phyloP scores from a whole-genome alignment of 345 rosid genomes.

The Syzygium oleosum region DNA sequence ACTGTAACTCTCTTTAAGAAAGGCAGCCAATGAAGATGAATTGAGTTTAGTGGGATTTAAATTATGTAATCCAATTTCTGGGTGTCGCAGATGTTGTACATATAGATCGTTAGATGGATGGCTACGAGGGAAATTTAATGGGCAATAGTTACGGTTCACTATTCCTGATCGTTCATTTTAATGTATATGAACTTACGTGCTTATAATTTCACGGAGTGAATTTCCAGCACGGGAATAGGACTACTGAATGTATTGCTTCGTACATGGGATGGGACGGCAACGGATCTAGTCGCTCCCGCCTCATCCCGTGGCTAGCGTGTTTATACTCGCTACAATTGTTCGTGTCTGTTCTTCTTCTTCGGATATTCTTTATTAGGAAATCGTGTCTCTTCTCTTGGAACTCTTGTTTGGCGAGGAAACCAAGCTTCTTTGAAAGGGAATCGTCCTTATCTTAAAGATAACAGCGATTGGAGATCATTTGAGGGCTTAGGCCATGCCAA shows the following conservation, averaged over 20 bases:
- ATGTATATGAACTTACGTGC: too few relatives aligned
- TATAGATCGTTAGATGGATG: neutral
- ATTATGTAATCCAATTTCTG: neutral
- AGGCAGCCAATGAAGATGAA: neutral
- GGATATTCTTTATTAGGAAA: neutral
- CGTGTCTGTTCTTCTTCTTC: neutral
- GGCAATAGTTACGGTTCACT: neutral
- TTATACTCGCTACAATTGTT: neutral
- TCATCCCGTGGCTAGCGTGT: neutral
- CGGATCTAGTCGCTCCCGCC: too few relatives aligned
- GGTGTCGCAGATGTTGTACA: neutral
- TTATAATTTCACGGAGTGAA: too few relatives aligned
- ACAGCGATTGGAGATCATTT: neutral
- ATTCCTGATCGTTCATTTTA: too few relatives aligned
- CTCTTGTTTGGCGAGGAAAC: neutral
- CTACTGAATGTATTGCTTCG: too few relatives aligned
- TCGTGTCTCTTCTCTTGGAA: neutral
- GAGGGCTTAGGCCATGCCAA: neutral
- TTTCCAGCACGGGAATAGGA: too few relatives aligned
- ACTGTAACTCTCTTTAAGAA: neutral
- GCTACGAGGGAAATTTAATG: neutral
- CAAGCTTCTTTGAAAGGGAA: neutral
- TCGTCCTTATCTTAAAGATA: neutral
- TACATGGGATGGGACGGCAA: too few relatives aligned
- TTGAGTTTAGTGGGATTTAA: neutral